Conservation (phyloP, 2,329 filamentous ascomycete species). For the Neonectria faginata region DNA sequence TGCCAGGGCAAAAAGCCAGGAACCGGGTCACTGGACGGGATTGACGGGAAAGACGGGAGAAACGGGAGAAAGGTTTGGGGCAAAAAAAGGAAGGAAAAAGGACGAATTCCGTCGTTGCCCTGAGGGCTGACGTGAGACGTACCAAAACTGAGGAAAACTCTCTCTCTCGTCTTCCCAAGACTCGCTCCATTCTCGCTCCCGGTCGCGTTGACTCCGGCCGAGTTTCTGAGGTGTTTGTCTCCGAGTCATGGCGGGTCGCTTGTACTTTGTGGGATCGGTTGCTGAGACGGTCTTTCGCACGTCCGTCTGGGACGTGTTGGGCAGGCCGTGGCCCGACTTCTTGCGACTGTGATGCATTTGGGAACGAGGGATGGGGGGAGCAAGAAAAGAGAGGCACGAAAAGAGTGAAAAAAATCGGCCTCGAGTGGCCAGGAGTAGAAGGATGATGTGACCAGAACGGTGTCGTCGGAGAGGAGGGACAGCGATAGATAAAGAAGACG, state of each 20-base stretch:
- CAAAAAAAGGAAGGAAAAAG: slow-evolving; percentile 28
- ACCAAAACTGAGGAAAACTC: slow-evolving; percentile 75
- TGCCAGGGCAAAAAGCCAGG: slow-evolving; percentile 36
- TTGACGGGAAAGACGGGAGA: slow-evolving; percentile 2
- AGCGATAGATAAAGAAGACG: slow-evolving; percentile 35
- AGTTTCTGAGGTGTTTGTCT: slow-evolving; percentile 62
- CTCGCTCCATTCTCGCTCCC: slow-evolving; percentile 63
- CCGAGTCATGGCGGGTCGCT: slow-evolving; percentile 60
- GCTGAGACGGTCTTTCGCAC: slow-evolving; percentile 62
- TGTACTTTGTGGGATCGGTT: slow-evolving; percentile 60
- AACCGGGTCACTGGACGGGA: slow-evolving; percentile 13
- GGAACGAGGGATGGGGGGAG: slow-evolving; percentile 4
- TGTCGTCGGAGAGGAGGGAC: slow-evolving; percentile 23
- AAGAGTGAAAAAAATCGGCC: slow-evolving; percentile 29
- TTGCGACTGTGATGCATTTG: slow-evolving; percentile 68
- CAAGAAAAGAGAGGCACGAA: slow-evolving; percentile 13
- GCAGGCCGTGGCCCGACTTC: slow-evolving; percentile 66
- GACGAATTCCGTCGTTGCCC: slow-evolving; percentile 15
- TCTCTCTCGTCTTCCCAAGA: slow-evolving; percentile 69
- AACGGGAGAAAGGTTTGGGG: neutral
- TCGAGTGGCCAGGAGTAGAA: slow-evolving; percentile 35
- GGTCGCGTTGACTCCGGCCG: slow-evolving; percentile 63
- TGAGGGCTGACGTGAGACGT: slow-evolving; percentile 50
- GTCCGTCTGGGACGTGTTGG: slow-evolving; percentile 66
- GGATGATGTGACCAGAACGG: slow-evolving; percentile 38